phyloP scores from a whole-genome alignment of 129 eudicot genomes.

The Smallanthus sonchifolius region DNA sequence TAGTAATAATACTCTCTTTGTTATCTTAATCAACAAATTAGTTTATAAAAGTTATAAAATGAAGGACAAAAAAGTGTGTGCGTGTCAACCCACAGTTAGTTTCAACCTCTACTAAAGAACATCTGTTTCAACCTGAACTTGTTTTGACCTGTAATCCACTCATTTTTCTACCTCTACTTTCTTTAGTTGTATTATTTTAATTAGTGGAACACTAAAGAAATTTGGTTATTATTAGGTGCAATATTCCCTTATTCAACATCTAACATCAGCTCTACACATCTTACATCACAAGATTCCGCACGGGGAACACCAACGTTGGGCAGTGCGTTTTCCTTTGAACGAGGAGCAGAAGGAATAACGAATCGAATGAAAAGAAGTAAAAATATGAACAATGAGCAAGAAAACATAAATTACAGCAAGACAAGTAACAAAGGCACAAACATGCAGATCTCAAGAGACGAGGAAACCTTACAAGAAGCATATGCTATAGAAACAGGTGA shows the following conservation, averaged over 20 bases:
- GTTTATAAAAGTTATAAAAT: not conserved
- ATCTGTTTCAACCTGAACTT: not conserved
- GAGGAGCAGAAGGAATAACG: conserved; percentile 12
- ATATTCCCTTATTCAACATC: not conserved
- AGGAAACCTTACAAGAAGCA: conserved; percentile 23
- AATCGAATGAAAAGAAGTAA: conserved; percentile 9
- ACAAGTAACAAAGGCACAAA: conserved; percentile 17
- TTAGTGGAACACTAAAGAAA: no score
- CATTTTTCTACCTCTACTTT: not conserved
- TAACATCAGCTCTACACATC: not conserved
- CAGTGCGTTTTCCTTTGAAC: conserved; percentile 21
- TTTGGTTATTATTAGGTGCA: no score
- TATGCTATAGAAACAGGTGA: conserved; percentile 1
- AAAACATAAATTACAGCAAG: conserved; percentile 15
- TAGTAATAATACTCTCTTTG: not conserved
- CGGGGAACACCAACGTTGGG: conserved; percentile 14
- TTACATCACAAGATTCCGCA: conserved; percentile 21
- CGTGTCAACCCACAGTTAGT: not conserved
- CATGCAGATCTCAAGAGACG: not conserved
- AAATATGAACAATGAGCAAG: not conserved
- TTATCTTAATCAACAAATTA: not conserved
- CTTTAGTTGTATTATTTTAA: not conserved
- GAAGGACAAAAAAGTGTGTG: not conserved
- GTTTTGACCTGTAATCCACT: not conserved
- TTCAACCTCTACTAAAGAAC: not conserved